Evolutionary conservation across 1,284 basidiomycete species (phyloP).

Genomic region (Neonothopanus nambi): DNA sequence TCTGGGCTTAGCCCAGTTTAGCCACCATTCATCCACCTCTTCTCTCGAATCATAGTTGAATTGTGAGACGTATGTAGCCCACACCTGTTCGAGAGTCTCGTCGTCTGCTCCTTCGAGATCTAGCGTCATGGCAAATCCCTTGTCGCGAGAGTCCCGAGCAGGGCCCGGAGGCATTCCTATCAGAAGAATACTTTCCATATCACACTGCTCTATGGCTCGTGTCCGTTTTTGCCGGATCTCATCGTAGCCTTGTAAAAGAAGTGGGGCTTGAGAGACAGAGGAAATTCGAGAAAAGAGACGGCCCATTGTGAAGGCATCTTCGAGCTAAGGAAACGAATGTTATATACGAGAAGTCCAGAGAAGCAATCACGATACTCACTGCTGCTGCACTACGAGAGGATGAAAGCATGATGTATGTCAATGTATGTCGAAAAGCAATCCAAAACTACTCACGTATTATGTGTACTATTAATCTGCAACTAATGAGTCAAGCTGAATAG

Average conservation of each 20-base stretch:
- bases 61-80: slow-evolving; percentile 17
- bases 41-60: slow-evolving; percentile 23
- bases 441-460: slow-evolving; percentile 18
- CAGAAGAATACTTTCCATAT: slow-evolving; percentile 10
- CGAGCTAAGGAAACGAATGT: slow-evolving; percentile 10
- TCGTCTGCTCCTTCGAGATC: slow-evolving; percentile 16
- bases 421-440: neutral
- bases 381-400: slow-evolving; percentile 7
- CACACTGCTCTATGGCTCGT: slow-evolving; percentile 11
- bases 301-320: slow-evolving; percentile 21
- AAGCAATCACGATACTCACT: slow-evolving; percentile 3
- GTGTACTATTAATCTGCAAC: slow-evolving; percentile 19
- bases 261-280: slow-evolving; percentile 12
- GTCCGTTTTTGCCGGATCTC: slow-evolving; percentile 15
- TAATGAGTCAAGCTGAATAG: neutral
- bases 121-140: slow-evolving; percentile 13
- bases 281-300: slow-evolving; percentile 18
- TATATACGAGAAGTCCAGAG: neutral
- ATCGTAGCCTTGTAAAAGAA: slow-evolving; percentile 17
- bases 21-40: slow-evolving; percentile 26
- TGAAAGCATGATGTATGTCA: neutral
- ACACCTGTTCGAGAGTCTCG: slow-evolving; percentile 16
- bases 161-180: slow-evolving; percentile 17
- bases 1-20: slow-evolving; percentile 16
- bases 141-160: slow-evolving; percentile 17